phyloP scores from a whole-genome alignment of 2,329 filamentous ascomycete species.

The Trichophyton benhamiae region DNA sequence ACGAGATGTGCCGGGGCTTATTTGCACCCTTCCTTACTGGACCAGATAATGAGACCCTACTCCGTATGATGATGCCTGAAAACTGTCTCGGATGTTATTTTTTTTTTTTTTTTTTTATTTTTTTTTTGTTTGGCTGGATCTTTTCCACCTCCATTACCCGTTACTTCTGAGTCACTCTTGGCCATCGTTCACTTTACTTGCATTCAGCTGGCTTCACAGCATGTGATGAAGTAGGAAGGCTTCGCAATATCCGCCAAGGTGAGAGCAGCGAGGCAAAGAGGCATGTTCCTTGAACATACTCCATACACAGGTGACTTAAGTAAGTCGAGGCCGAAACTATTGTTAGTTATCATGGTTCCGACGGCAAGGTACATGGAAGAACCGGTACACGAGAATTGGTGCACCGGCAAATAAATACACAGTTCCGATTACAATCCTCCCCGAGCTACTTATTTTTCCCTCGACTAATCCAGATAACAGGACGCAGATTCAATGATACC shows the following conservation, averaged over 20 bases:
- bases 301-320: background rate
- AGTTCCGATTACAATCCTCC: constrained; percentile 1
- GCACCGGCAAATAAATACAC: background rate
- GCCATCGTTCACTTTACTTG: background rate
- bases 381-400: background rate
- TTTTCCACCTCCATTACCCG: background rate
- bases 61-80: background rate
- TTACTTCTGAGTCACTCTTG: background rate
- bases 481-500: background rate
- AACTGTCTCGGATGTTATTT: background rate
- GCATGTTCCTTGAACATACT: background rate
- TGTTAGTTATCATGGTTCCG: background rate
- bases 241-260: background rate
- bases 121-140: background rate
- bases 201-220: background rate
- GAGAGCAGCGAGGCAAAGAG: background rate
- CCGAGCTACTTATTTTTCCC: background rate
- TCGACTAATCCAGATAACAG: background rate
- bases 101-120: background rate
- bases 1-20: background rate
- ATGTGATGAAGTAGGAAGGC: background rate
- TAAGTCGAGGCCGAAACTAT: background rate
- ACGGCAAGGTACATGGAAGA: constrained; percentile 1
- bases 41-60: background rate
- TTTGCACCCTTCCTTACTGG: background rate